Evolutionary conservation across 2,329 filamentous ascomycete species (phyloP).

Genomic region (Talaromyces piceae): DNA sequence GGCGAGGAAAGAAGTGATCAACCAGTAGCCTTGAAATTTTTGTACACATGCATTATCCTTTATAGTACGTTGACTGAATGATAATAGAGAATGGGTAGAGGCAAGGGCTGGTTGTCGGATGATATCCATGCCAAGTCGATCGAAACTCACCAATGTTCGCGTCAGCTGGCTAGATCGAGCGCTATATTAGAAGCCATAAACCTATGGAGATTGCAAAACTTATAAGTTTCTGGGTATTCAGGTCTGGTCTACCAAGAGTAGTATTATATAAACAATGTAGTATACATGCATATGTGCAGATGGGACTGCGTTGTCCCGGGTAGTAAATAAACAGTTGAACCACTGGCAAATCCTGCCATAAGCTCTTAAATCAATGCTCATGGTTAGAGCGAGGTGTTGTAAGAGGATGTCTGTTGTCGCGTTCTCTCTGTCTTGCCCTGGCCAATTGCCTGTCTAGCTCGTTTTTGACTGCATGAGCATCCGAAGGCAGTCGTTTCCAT

Average conservation of each 20-base stretch:
- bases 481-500: conserved; percentile 26
- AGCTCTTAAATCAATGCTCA: not conserved
- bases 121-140: no score
- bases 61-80: no score
- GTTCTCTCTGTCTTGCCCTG: conserved; percentile 8
- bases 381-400: not conserved
- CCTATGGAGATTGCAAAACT: not conserved
- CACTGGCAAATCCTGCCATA: not conserved
- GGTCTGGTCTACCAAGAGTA: not conserved
- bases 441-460: conserved; percentile 31
- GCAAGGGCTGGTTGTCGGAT: no score
- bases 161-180: no score
- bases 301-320: not conserved
- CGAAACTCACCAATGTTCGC: no score
- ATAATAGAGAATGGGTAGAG: no score
- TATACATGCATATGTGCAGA: not conserved
- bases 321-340: no score
- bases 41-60: no score
- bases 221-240: not conserved
- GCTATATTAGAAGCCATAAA: not conserved
- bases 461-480: conserved; percentile 30
- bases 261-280: not conserved
- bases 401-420: not conserved
- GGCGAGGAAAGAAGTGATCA: no score
- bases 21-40: no score